These are phyloP conservation scores for Taphrina sp. DNA, from an alignment of 1,139 yeast species.

Conservation along the genomic window DNA sequence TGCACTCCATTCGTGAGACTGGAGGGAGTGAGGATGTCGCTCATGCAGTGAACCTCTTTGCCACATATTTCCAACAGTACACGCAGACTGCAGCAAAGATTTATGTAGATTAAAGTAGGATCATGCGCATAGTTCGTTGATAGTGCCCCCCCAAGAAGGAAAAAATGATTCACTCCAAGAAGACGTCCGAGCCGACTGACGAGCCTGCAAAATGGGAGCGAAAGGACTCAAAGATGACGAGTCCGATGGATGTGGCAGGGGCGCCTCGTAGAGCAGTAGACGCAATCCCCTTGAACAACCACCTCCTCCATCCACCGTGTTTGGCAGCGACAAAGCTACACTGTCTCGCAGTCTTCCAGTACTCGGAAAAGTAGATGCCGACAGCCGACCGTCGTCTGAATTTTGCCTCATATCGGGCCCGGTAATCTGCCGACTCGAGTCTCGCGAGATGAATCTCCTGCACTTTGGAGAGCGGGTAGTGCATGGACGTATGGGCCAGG, in stretches of 20 bases:
- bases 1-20: constrained; percentile 95
- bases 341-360: constrained; percentile 37
- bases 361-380: constrained; percentile 38
- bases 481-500: constrained; percentile 67
- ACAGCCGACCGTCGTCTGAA: constrained; percentile 21
- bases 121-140: too few species aligned
- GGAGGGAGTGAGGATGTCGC: constrained; percentile 58
- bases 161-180: constrained; percentile 8
- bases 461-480: constrained; percentile 75
- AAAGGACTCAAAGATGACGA: constrained; percentile 79
- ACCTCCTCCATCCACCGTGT: constrained; percentile 43
- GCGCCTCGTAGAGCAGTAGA: constrained; percentile 71
- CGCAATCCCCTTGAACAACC: constrained; percentile 76
- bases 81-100: constrained; percentile 34
- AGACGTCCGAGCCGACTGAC: constrained; percentile 12
- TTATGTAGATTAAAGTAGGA: constrained; percentile 33
- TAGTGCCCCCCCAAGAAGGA: neutral
- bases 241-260: constrained; percentile 84
- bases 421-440: constrained; percentile 72
- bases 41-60: constrained; percentile 35
- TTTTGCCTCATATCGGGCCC: constrained; percentile 34
- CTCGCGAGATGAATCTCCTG: constrained; percentile 78
- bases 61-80: constrained; percentile 35
- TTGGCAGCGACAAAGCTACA: constrained; percentile 33
- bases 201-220: constrained; percentile 49